phyloP scores from a whole-genome alignment of 306 rosid species.

The Trifolium pratense region DNA sequence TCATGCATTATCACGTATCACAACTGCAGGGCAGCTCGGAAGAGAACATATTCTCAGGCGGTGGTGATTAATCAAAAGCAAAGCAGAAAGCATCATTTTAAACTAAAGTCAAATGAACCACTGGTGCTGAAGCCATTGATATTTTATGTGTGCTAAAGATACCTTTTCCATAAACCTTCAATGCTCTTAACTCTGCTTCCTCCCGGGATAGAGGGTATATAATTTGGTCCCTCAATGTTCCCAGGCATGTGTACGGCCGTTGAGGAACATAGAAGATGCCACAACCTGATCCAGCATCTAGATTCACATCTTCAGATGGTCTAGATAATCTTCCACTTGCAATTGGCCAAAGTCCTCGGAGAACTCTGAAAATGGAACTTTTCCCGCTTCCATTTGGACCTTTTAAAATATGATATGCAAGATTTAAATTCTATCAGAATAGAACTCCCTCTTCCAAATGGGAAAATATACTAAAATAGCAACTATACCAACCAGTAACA shows the following conservation, averaged over 20 bases:
- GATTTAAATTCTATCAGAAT: conserved; percentile 31
- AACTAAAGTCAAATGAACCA: conserved; percentile 33
- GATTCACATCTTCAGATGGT: conserved; percentile 64
- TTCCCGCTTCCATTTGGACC: conserved; percentile 99
- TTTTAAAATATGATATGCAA: conserved; percentile 42
- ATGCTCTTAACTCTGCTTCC: conserved; percentile 75
- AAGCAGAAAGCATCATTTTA: conserved; percentile 25
- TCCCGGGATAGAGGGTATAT: conserved; percentile 89
- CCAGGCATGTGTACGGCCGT: conserved; percentile 94
- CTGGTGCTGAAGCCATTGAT: conserved; percentile 21
- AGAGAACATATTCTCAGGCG: conserved; percentile 24
- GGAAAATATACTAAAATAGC: conserved; percentile 24
- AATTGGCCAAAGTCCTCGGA: conserved; percentile 94
- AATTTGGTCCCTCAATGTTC: conserved; percentile 96
- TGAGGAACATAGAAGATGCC: conserved; percentile 96
- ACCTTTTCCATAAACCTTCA: conserved; percentile 74
- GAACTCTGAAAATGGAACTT: conserved; percentile 96
- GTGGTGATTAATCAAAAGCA: conserved; percentile 31
- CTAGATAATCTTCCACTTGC: conserved; percentile 72
- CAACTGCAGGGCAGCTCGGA: conserved; percentile 11
- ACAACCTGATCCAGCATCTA: conserved; percentile 64
- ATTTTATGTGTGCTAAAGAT: conserved; percentile 34
- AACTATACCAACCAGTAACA: conserved; percentile 81
- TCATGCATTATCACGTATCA: conserved; percentile 20
- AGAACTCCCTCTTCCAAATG: conserved; percentile 5